Evolutionary conservation across 352 stramenopile species (phyloP).

Genomic region (Heterotrichella gracilis): DNA sequence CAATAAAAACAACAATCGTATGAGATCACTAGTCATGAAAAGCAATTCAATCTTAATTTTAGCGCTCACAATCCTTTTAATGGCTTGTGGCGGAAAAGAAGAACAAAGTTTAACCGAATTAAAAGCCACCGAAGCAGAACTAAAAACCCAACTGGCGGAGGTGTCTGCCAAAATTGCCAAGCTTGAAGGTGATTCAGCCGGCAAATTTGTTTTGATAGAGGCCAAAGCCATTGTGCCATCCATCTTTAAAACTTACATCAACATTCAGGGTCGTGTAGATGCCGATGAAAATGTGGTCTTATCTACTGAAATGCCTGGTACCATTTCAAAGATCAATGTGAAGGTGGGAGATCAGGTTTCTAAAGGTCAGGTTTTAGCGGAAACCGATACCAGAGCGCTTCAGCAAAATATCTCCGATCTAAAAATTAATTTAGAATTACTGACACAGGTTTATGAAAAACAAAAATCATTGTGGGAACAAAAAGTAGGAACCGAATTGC

Average conservation of each 20-base stretch:
- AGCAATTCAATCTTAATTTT: slow-evolving; percentile 3
- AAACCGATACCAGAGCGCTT: not conserved
- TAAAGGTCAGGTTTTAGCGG: not conserved
- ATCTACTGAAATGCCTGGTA: not conserved
- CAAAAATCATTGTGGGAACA: not conserved
- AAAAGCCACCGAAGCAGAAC: too few relatives aligned
- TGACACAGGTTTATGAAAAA: slow-evolving; percentile 2
- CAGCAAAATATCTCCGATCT: not conserved
- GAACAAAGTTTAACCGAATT: too few relatives aligned
- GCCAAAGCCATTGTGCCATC: not conserved
- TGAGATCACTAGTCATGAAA: not conserved
- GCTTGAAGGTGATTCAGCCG: too few relatives aligned
- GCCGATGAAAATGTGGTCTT: not conserved
- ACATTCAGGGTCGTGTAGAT: not conserved
- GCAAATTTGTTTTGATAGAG: too few relatives aligned
- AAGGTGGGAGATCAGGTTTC: not conserved
- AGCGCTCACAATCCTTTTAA: not conserved
- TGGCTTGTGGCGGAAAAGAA: not conserved
- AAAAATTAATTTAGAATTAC: not conserved
- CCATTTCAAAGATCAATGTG: not conserved
- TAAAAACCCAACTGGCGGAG: too few relatives aligned
- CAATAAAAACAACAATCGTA: not conserved
- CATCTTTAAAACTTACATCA: not conserved
- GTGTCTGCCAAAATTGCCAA: too few relatives aligned
- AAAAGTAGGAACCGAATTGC: not conserved